Evolutionary conservation across 768 basidiomycete genomes (phyloP), one percentile per base, ranked within the genome.

Genomic region (Boletus bicolor): DNA sequence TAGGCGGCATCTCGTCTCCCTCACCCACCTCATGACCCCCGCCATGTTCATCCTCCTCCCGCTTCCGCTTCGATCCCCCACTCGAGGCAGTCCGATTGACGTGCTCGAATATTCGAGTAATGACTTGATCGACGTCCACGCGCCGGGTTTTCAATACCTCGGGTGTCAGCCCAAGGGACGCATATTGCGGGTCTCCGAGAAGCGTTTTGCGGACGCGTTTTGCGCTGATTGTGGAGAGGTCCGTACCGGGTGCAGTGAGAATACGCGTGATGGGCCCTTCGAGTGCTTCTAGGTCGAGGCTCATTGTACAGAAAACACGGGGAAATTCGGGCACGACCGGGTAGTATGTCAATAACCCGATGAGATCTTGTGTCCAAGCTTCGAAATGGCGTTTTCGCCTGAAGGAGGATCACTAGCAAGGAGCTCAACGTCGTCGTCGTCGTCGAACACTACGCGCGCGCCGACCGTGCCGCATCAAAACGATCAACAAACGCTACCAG

Each of bases 201-300:
- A 58, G 93, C 75, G 84, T 82, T 66, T 87, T 87, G 60, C 94
- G 84, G 64, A 97, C 92, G 73, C 85, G 85, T 75, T 92, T 96
- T 44, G 93, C 93, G 68, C 85, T 89, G 72, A 93, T 90, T 44
- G 86, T 88, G 44, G 77, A 58, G 64, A 93, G 79, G 77, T 93
- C 88, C 45, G 82, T 86, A 45, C 83, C 85, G 4, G 91, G 91
- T 19, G 86, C 85, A 32, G 82, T 78, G 49, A 93, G 82, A 68
- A 93, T 90, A 55, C 77, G 74, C 60, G 77, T 78, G 66, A 93
- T 86, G 56, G 75, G 78, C 12, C 80, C 77, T 70, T 84, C 81
- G 60, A 91, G 78, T 55, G 77, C 72, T 56, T 68, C 63, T 45
- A 84, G 74, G 66, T 86, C 78, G 64, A 82, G 76, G 56, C 66